These are phyloP conservation scores for Apiospora koreana DNA, from an alignment of 2,329 filamentous ascomycete genomes.

Conservation along the genomic window DNA sequence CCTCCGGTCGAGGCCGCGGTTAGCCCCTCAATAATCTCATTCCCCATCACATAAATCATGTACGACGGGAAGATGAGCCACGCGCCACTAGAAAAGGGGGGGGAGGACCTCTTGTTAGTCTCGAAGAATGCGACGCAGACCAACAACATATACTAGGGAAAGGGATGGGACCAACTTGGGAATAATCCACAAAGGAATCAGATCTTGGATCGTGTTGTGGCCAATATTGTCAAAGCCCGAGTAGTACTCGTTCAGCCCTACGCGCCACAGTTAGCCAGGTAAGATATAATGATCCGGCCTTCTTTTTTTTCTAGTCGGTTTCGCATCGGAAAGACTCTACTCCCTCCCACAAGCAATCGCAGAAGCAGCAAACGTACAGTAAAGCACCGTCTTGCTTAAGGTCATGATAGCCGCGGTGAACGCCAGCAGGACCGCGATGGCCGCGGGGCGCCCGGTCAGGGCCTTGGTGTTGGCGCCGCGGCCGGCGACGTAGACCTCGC, in stretches of 20 bases:
- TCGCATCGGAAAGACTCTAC: too few relatives aligned
- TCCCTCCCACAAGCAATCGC: background rate
- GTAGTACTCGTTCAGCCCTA: slow-evolving; percentile 59
- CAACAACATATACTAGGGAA: background rate
- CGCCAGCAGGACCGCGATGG: slow-evolving; percentile 46
- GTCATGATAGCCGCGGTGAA: slow-evolving; percentile 62
- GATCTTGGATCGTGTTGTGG: slow-evolving; percentile 48
- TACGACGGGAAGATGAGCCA: slow-evolving; percentile 57
- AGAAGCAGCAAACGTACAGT: slow-evolving; percentile 46
- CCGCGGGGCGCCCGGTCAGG: slow-evolving; percentile 45
- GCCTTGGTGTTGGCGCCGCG: slow-evolving; percentile 26
- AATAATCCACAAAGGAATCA: slow-evolving; percentile 58
- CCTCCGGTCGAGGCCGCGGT: slow-evolving; percentile 34
- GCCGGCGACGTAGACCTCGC: slow-evolving; percentile 18
- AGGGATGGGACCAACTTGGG: slow-evolving; percentile 51
- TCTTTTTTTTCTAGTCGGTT: background rate
- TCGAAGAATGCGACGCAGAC: background rate
- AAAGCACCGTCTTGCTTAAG: slow-evolving; percentile 61
- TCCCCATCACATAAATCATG: slow-evolving; percentile 51
- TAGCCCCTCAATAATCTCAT: slow-evolving; percentile 50
- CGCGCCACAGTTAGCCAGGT: background rate
- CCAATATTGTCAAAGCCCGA: slow-evolving; percentile 58
- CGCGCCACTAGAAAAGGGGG: slow-evolving; percentile 42
- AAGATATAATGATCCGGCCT: background rate
- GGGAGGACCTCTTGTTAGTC: slow-evolving; percentile 5